Conservation (phyloP, 495 filamentous ascomycete genomes). For the Xylaria acuta region DNA sequence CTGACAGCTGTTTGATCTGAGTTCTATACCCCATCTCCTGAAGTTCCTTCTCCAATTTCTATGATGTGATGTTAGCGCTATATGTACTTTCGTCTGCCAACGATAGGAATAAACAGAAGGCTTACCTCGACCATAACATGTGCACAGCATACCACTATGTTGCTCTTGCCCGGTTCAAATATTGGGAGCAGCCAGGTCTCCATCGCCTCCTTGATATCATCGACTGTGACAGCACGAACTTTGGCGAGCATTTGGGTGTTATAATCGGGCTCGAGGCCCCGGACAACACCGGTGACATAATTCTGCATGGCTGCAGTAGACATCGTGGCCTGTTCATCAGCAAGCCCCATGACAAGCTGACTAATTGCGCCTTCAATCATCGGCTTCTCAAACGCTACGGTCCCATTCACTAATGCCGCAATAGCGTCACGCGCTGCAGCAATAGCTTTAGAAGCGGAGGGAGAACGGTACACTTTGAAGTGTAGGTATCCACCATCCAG, state of each 20-base stretch:
- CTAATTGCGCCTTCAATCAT: slow-evolving; percentile 90
- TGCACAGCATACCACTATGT: slow-evolving; percentile 88
- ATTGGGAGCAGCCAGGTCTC: slow-evolving; percentile 76
- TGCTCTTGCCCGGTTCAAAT: slow-evolving; percentile 76
- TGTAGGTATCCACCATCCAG: slow-evolving; percentile 79
- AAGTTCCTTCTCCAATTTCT: slow-evolving; percentile 77
- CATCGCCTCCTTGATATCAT: slow-evolving; percentile 79
- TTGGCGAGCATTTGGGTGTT: slow-evolving; percentile 74
- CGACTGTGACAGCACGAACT: slow-evolving; percentile 75
- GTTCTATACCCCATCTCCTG: slow-evolving; percentile 77
- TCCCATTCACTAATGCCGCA: slow-evolving; percentile 54
- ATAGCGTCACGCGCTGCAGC: slow-evolving; percentile 75
- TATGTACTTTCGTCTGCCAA: slow-evolving; percentile 13
- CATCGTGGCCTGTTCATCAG: slow-evolving; percentile 86
- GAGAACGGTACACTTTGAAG: slow-evolving; percentile 86
- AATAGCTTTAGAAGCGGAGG: slow-evolving; percentile 88
- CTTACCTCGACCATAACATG: slow-evolving; percentile 83
- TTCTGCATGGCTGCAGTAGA: slow-evolving; percentile 77
- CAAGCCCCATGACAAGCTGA: slow-evolving; percentile 80
- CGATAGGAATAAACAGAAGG: slow-evolving; percentile 21
- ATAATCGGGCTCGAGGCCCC: slow-evolving; percentile 78
- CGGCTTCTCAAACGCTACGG: slow-evolving; percentile 73
- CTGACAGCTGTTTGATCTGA: slow-evolving; percentile 72
- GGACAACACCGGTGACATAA: slow-evolving; percentile 81
- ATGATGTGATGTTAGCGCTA: slow-evolving; percentile 28